phyloP scores from a whole-genome alignment of 2,329 filamentous ascomycete genomes.

The Verticillium tricorpus region DNA sequence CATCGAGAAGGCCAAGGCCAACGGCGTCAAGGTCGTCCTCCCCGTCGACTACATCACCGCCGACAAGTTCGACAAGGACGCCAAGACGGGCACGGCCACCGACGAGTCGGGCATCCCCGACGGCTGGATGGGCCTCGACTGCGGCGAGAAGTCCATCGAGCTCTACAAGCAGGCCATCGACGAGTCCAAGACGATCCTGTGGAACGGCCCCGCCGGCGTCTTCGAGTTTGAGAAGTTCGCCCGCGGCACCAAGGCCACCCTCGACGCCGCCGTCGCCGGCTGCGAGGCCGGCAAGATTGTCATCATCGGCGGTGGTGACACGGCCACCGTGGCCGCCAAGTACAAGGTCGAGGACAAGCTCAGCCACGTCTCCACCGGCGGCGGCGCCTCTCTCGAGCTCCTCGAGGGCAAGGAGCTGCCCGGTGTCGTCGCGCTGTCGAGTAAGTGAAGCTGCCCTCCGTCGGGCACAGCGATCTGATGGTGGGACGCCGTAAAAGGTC shows the following conservation, averaged over 20 bases:
- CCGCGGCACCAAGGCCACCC: conserved; percentile 83
- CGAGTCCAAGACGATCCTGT: conserved; percentile 92
- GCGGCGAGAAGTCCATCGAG: conserved; percentile 81
- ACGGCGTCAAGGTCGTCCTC: conserved; percentile 91
- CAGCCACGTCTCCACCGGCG: conserved; percentile 96
- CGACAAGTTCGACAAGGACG: conserved; percentile 88
- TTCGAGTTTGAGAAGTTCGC: conserved; percentile 97
- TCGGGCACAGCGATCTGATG: conserved; percentile 17
- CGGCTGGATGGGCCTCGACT: conserved; percentile 97
- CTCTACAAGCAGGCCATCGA: conserved; percentile 84
- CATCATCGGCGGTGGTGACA: conserved; percentile 98
- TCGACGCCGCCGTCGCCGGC: conserved; percentile 82
- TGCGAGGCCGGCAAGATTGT: conserved; percentile 85
- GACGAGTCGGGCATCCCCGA: conserved; percentile 89
- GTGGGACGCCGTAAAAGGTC: conserved; percentile 9
- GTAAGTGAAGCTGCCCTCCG: conserved; percentile 48
- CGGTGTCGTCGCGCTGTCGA: conserved; percentile 86
- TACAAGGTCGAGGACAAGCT: conserved; percentile 95
- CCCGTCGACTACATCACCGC: conserved; percentile 94
- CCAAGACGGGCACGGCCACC: conserved; percentile 73
- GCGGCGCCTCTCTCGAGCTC: conserved; percentile 91
- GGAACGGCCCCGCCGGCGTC: conserved; percentile 96
- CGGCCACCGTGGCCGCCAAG: conserved; percentile 95
- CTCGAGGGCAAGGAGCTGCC: conserved; percentile 97
- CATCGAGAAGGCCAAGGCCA: conserved; percentile 92